Conservation (phyloP, 148 eudicot genomes). For the Silene latifolia region DNA sequence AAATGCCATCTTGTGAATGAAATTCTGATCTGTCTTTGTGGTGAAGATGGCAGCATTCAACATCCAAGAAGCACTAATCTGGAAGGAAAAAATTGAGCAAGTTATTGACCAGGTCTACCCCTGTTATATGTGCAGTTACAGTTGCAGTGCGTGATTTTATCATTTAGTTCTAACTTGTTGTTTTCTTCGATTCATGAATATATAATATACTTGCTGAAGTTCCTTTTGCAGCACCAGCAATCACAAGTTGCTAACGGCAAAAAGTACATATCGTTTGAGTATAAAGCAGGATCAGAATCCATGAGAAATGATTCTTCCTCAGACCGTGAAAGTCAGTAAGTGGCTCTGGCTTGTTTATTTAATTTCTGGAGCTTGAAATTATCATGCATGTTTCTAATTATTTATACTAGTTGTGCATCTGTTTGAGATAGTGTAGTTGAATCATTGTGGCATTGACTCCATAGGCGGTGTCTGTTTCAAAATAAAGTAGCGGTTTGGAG, state of each 20-base stretch:
- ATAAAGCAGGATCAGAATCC: slow-evolving; percentile 74
- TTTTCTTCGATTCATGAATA: background rate
- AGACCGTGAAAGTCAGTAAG: slow-evolving; percentile 99
- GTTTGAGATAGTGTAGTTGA: background rate
- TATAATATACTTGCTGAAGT: slow-evolving; percentile 6
- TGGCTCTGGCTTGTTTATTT: slow-evolving; percentile 38
- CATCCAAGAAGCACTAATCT: slow-evolving; percentile 94
- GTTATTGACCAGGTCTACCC: slow-evolving; percentile 84
- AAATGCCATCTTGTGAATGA: background rate
- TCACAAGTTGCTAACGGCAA: slow-evolving; percentile 77
- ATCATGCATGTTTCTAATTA: background rate
- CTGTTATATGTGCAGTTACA: slow-evolving; percentile 6
- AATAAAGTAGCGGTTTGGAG: no score
- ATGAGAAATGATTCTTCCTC: slow-evolving; percentile 90
- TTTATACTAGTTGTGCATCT: background rate
- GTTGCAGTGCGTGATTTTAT: slow-evolving; percentile 8
- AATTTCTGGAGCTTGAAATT: background rate
- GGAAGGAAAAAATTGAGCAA: slow-evolving; percentile 97
- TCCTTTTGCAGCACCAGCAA: slow-evolving; percentile 77
- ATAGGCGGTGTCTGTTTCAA: background rate
- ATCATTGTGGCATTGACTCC: background rate
- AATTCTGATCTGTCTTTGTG: slow-evolving; percentile 29
- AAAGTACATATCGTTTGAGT: slow-evolving; percentile 77
- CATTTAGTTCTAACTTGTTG: background rate
- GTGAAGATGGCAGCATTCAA: slow-evolving; percentile 99